phyloP scores from a whole-genome alignment of 129 eudicot species.

The Flaveria robusta region DNA sequence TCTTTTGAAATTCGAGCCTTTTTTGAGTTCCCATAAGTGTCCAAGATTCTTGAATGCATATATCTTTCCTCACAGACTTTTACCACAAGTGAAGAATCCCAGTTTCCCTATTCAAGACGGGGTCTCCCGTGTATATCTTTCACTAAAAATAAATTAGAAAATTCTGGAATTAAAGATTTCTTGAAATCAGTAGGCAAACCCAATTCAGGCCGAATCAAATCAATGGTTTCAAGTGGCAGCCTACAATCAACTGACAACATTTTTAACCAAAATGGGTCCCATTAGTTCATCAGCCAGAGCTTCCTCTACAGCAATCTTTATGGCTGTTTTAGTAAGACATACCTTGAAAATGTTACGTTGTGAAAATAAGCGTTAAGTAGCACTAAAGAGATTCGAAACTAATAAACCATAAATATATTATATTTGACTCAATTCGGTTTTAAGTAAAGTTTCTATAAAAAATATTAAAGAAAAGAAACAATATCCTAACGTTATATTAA shows the following conservation, averaged over 20 bases:
- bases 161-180: slow-evolving; percentile 56
- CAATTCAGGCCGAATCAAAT: slow-evolving; percentile 55
- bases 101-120: slow-evolving; percentile 58
- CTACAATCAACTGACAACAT: slow-evolving; percentile 83
- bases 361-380: no score
- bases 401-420: no score
- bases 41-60: slow-evolving; percentile 34
- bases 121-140: slow-evolving; percentile 53
- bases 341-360: no score
- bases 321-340: slow-evolving; percentile 61
- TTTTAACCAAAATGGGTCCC: slow-evolving; percentile 78
- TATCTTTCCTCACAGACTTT: slow-evolving; percentile 74
- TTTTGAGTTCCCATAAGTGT: slow-evolving; percentile 23
- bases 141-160: slow-evolving; percentile 60
- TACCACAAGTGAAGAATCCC: slow-evolving; percentile 81
- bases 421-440: no score
- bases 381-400: no score
- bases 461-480: no score
- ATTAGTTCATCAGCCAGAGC: slow-evolving; percentile 48
- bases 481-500: no score
- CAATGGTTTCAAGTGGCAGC: no score
- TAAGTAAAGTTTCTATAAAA: no score
- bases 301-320: slow-evolving; percentile 64
- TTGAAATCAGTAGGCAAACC: slow-evolving; percentile 73
- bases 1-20: slow-evolving; percentile 61